Evolutionary conservation across 2,329 filamentous ascomycete genomes (phyloP).

Genomic region (Ophiostoma perfectum): DNA sequence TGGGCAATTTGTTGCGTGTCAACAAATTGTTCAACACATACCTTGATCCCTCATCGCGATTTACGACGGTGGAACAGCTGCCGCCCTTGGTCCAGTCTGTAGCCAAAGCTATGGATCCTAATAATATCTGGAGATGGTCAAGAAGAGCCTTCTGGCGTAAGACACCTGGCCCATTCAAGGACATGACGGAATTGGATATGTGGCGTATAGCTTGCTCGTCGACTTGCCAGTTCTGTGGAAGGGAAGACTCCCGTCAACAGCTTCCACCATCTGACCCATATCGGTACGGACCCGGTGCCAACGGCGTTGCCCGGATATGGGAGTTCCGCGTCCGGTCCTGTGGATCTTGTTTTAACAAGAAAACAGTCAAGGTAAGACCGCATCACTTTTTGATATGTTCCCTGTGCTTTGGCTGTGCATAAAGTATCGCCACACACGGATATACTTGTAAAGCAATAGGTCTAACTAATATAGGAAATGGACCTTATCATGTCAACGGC

Average conservation of each 20-base stretch:
- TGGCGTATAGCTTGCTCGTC: conserved; percentile 62
- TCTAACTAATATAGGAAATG: conserved; percentile 54
- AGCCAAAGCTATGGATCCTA: conserved; percentile 43
- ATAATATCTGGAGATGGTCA: conserved; percentile 65
- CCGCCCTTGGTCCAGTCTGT: neutral
- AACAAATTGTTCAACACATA: conserved; percentile 61
- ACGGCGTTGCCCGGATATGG: conserved; percentile 62
- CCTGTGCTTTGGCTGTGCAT: neutral
- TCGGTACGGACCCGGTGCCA: conserved; percentile 56
- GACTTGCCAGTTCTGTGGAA: conserved; percentile 64
- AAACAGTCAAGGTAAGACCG: conserved; percentile 58
- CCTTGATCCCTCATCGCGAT: conserved; percentile 45
- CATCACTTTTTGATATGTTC: neutral
- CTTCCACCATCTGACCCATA: conserved; percentile 40
- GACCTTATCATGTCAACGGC: conserved; percentile 58
- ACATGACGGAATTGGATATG: conserved; percentile 67
- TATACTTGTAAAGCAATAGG: too few relatives aligned
- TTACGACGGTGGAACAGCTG: neutral
- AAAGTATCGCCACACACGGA: too few relatives aligned
- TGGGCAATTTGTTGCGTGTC: conserved; percentile 61
- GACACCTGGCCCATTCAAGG: conserved; percentile 63
- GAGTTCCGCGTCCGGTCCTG: conserved; percentile 64
- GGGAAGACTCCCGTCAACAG: conserved; percentile 28
- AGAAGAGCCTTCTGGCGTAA: conserved; percentile 59
- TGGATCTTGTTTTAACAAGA: conserved; percentile 56